Conservation (phyloP, 2,329 filamentous ascomycete genomes). For the Trichophyton benhamiae region DNA sequence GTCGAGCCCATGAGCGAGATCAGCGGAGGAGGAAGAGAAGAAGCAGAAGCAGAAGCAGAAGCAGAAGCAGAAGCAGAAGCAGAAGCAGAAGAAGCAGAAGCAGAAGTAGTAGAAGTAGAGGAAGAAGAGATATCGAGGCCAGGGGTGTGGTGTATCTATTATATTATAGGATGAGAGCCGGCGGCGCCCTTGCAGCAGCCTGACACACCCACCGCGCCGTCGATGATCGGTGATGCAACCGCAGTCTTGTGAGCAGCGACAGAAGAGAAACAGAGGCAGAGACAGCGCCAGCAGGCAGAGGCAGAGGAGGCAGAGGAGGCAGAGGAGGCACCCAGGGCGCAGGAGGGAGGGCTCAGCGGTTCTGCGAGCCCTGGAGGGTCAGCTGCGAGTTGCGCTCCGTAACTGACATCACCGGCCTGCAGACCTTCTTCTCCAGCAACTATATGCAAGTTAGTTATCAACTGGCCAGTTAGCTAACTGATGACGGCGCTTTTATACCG, state of each 20-base stretch:
- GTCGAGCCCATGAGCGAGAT: background rate
- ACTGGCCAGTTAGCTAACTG: no score
- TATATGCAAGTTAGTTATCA: no score
- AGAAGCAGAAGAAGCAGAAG: background rate
- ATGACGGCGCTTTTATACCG: background rate
- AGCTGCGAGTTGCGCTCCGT: background rate
- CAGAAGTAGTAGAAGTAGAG: background rate
- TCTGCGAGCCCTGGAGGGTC: background rate
- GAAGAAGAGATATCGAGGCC: background rate
- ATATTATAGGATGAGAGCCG: background rate
- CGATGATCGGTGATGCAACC: background rate
- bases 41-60: background rate
- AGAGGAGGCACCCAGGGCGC: background rate
- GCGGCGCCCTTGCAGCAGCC: constrained; percentile 9
- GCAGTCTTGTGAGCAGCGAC: background rate
- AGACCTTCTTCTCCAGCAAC: no score
- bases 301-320: no score
- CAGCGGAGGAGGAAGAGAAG: background rate
- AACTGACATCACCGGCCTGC: background rate
- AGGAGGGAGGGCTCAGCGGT: background rate
- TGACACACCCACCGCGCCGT: background rate
- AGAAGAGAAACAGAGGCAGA: no score
- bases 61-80: background rate
- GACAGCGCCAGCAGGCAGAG: no score
- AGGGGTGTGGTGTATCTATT: no score